phyloP scores from a whole-genome alignment of 2,329 filamentous ascomycete species.

The Pyrenochaeta sp. region DNA sequence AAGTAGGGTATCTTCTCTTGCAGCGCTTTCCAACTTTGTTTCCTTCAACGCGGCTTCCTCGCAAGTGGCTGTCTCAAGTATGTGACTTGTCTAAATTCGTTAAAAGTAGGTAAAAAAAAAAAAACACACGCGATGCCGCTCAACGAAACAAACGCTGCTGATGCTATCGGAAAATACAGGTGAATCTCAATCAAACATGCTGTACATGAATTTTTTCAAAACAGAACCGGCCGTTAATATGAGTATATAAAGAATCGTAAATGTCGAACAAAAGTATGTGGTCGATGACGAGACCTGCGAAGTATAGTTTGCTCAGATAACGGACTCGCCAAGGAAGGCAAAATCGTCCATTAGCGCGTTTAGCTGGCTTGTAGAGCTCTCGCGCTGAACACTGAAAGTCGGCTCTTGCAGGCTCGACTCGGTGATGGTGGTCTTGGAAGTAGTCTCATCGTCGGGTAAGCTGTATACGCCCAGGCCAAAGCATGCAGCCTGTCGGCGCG shows the following conservation, averaged over 20 bases:
- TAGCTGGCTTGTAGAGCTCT: constrained; percentile 33
- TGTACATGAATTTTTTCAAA: neutral
- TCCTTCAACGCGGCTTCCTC: too few relatives aligned
- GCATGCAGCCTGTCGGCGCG: constrained; percentile 41
- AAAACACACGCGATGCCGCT: neutral
- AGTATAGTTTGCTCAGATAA: constrained; percentile 22
- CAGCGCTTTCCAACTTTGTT: too few relatives aligned
- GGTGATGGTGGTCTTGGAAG: constrained; percentile 38
- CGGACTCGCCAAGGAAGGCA: constrained; percentile 41
- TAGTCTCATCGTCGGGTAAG: constrained; percentile 38
- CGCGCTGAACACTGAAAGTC: constrained; percentile 23
- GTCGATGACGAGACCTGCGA: too few relatives aligned
- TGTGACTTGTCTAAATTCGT: neutral
- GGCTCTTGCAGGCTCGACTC: constrained; percentile 21
- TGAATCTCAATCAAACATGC: neutral
- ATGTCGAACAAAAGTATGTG: neutral
- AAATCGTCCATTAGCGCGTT: constrained; percentile 44
- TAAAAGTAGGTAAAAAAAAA: neutral
- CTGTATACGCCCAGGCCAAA: constrained; percentile 47
- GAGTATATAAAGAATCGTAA: neutral
- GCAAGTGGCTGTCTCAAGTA: neutral
- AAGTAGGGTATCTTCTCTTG: too few relatives aligned
- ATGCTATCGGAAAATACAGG: neutral
- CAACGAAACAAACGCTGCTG: neutral
- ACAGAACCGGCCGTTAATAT: neutral